These are phyloP conservation scores for Naganishia cerealis DNA, from an alignment of 1,284 basidiomycete genomes.

Conservation along the genomic window DNA sequence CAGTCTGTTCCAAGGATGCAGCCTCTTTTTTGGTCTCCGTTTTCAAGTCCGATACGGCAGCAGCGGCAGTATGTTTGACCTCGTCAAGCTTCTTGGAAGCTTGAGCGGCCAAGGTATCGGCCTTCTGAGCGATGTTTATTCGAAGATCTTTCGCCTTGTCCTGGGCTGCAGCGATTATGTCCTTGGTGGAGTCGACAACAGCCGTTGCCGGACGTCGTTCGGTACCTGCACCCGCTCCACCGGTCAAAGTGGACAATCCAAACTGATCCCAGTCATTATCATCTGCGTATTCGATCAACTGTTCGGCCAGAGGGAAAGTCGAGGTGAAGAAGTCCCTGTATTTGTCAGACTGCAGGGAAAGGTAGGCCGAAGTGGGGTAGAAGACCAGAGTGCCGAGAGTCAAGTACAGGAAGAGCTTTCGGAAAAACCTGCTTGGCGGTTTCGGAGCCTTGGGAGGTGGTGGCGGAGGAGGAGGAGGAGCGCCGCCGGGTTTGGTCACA, in stretches of 20 bases:
- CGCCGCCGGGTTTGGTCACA: not conserved
- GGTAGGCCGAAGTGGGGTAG: constrained; percentile 55
- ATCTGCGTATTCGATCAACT: constrained; percentile 77
- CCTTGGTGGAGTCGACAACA: constrained; percentile 13
- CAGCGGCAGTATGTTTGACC: constrained; percentile 27
- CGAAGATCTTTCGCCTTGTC: constrained; percentile 61
- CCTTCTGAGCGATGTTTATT: constrained; percentile 56
- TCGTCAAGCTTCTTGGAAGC: constrained; percentile 39
- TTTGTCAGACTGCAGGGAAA: constrained; percentile 53
- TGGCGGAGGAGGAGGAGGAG: constrained; percentile 39
- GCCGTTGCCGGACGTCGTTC: constrained; percentile 34
- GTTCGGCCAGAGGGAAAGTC: constrained; percentile 62
- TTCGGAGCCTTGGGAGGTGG: constrained; percentile 32
- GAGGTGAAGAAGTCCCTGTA: constrained; percentile 59
- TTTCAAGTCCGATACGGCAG: constrained; percentile 30
- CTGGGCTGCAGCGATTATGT: constrained; percentile 27
- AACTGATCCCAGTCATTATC: constrained; percentile 68
- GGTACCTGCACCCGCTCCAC: constrained; percentile 55
- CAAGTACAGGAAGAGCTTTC: constrained; percentile 54
- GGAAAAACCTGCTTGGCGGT: constrained; percentile 39
- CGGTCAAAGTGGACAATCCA: constrained; percentile 60
- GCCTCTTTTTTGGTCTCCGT: constrained; percentile 48
- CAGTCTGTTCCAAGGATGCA: constrained; percentile 17
- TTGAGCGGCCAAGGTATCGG: constrained; percentile 44
- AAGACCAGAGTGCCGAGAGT: constrained; percentile 52